A percentile compares a stretch with the other conserved stretches of the same genome.
These are phyloP conservation scores for Coemansia brasiliensis DNA, from an alignment of 192 early-diverging fungal genomes.

Conservation along the genomic window DNA sequence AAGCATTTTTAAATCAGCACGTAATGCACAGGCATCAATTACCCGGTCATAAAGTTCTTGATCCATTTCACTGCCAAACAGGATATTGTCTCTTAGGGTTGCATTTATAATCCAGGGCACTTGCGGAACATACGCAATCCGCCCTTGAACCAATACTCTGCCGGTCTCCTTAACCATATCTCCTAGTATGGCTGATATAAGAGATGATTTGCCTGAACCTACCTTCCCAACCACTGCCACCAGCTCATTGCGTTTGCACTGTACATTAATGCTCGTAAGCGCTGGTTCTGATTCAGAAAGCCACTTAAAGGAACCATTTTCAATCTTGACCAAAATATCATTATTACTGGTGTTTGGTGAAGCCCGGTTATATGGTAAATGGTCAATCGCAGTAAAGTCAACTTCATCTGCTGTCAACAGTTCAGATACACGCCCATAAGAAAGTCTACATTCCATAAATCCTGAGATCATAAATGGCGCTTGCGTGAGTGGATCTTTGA, in stretches of 20 bases:
- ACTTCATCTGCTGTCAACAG: conserved; percentile 68
- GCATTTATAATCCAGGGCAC: conserved; percentile 60
- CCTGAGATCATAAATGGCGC: conserved; percentile 77
- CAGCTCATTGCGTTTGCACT: conserved; percentile 51
- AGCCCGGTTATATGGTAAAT: conserved; percentile 14
- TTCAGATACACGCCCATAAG: conserved; percentile 78
- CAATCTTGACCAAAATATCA: conserved; percentile 24
- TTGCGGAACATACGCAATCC: conserved; percentile 61
- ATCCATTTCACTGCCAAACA: conserved; percentile 62
- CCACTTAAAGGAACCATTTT: conserved; percentile 56
- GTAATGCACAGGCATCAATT: conserved; percentile 58
- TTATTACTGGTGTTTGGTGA: background rate
- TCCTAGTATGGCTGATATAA: conserved; percentile 64
- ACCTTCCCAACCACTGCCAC: conserved; percentile 63
- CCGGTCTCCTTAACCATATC: conserved; percentile 51
- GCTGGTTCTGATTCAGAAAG: conserved; percentile 18
- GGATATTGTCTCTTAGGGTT: conserved; percentile 63
- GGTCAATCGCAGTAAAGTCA: conserved; percentile 61
- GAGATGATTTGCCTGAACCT: conserved; percentile 63
- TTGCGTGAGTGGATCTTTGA: conserved; percentile 79
- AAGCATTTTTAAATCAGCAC: conserved; percentile 57
- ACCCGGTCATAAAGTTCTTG: conserved; percentile 55
- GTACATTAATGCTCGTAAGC: conserved; percentile 37
- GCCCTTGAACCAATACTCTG: conserved; percentile 20
- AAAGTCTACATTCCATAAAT: conserved; percentile 74